Evolutionary conservation across 306 rosid species (phyloP).

Genomic region (Dalbergia cultrata): DNA sequence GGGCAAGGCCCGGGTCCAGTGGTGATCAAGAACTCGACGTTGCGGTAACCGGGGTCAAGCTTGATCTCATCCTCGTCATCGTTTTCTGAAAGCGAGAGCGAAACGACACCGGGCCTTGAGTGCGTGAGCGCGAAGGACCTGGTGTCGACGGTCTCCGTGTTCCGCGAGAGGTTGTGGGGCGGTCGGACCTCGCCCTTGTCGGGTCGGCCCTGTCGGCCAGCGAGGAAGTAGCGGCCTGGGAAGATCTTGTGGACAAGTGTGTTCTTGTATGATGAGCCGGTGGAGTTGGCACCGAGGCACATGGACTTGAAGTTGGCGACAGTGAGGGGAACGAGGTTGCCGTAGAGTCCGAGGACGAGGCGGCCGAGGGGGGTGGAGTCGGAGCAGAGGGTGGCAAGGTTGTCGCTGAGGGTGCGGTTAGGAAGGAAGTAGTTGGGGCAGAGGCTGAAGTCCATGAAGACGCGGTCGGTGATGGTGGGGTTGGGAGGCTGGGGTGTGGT

Average conservation of each 20-base stretch:
- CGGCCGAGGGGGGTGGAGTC: constrained; percentile 80
- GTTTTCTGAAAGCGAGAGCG: constrained; percentile 81
- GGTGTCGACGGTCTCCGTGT: constrained; percentile 74
- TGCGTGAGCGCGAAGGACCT: constrained; percentile 72
- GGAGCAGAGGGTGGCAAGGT: constrained; percentile 67
- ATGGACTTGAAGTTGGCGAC: constrained; percentile 87
- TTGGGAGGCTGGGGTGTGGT: constrained; percentile 46
- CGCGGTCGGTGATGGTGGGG: constrained; percentile 88
- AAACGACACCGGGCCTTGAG: constrained; percentile 78
- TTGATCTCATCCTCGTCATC: constrained; percentile 80
- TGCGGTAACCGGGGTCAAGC: constrained; percentile 74
- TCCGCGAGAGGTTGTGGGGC: constrained; percentile 64
- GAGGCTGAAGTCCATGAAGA: constrained; percentile 90
- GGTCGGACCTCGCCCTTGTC: constrained; percentile 88
- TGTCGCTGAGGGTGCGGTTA: constrained; percentile 62
- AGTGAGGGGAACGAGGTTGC: constrained; percentile 77
- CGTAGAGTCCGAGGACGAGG: constrained; percentile 85
- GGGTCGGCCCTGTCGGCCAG: constrained; percentile 83
- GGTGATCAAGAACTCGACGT: constrained; percentile 86
- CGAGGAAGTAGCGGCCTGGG: constrained; percentile 83
- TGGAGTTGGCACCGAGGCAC: constrained; percentile 59
- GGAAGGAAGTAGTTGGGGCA: constrained; percentile 82
- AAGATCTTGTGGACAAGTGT: constrained; percentile 79
- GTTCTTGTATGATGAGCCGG: constrained; percentile 69
- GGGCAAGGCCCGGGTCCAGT: constrained; percentile 97